A percentile compares a stretch with the other conserved stretches of the same genome.
Evolutionary conservation across 2,329 filamentous ascomycete genomes (phyloP).

Genomic region (Diaporthe sp.): DNA sequence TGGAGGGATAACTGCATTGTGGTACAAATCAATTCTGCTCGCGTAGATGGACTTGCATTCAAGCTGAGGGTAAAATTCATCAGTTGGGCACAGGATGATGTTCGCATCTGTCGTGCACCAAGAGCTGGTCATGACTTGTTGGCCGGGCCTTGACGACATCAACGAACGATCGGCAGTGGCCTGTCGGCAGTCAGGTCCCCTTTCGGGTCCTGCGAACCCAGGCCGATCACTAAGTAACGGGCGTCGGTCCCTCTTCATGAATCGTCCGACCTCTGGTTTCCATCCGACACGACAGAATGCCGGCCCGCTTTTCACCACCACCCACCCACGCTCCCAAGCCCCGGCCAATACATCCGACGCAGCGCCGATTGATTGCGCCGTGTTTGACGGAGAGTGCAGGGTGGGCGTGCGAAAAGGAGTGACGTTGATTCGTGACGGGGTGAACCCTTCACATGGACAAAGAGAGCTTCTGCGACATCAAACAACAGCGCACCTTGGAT

Average conservation of each 20-base stretch:
- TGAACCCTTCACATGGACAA: neutral
- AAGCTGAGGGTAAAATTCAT: neutral
- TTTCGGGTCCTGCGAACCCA: slow-evolving; percentile 6
- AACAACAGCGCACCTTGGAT: slow-evolving; percentile 12
- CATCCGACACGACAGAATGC: neutral
- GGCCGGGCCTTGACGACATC: neutral
- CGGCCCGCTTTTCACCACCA: slow-evolving; percentile 1
- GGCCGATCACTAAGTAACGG: neutral
- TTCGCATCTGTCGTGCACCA: neutral
- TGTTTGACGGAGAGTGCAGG: slow-evolving; percentile 6
- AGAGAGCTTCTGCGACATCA: slow-evolving; percentile 8
- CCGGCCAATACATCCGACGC: slow-evolving; percentile 6
- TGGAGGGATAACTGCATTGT: neutral
- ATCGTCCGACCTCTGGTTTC: slow-evolving; percentile 17
- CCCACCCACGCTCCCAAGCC: neutral
- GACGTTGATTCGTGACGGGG: neutral
- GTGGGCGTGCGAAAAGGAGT: neutral
- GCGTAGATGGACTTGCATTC: neutral
- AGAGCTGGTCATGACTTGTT: neutral
- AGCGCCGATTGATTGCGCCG: slow-evolving; percentile 10
- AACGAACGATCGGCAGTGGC: neutral
- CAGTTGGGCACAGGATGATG: neutral
- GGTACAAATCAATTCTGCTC: neutral
- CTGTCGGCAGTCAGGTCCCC: neutral
- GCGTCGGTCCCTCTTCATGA: neutral